Base-by-base conservation (phyloP, 495 filamentous ascomycete species). In the Xylaria sp. region DNA sequence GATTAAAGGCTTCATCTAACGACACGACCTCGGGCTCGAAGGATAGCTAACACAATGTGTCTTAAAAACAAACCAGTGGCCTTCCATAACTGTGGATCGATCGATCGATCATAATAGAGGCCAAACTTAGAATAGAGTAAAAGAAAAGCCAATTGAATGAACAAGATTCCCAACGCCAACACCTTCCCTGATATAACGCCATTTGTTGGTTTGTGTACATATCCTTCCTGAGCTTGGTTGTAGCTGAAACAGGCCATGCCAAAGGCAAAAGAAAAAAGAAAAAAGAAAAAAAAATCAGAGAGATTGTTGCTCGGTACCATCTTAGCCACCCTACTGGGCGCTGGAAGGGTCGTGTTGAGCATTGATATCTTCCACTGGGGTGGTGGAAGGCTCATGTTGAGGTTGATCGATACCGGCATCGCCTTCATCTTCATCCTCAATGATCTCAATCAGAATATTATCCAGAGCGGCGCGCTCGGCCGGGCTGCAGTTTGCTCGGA, bases 1-100 rank as follows among this genome's bases (percentile, higher is more conserved):
- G 52, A 37, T 40, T n/a, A 52, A 46, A 55, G 74, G 74, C 8
- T 78, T 76, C 53, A 67, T 78, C 43, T 78, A 64, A 64, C 43
- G 17, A 19, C 43, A 24, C 21, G 17, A 26, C 26, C 52, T 31
- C 19, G 9, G 24, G 26, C 26, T 55, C 9, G 52, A 31, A 31
- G 52, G 6, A 31, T 55, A 59, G 31, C 33, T 37, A 21, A 59
- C 57, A 59, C n/a, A n/a, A 37, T 15, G 14, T 5, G 24, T 7
- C 52, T 29, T 55, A 3, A 29, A 55, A 55, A 55, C 26, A 55
- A 55, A 55, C 12, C 3, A 29, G 9, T 55, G 14, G 26, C 52
- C 24, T 31, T 26, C 14, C 8, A 52, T 31, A 31, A n/a, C 24
- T 24, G 48, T 3, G 6, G 8, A 66, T n/a, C n/a, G n/a, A n/a